Base-by-base conservation (phyloP, 768 basidiomycete species). In the Sarcomyxa edulis region DNA sequence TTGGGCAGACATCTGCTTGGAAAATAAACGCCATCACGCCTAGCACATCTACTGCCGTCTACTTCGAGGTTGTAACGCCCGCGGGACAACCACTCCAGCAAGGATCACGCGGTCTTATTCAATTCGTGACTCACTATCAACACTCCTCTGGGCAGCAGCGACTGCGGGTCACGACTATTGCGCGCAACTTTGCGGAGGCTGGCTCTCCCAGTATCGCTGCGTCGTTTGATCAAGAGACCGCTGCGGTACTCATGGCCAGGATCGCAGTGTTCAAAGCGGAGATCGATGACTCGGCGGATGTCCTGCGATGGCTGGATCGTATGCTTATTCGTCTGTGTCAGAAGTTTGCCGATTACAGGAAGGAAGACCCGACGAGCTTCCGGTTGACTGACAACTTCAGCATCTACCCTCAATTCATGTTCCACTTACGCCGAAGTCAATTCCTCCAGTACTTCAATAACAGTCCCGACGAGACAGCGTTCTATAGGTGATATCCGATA, bases 351-450 rank as follows among this genome's bases (percentile, higher is more conserved):
- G 94, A 97, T 56, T 99, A 98, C 56, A 71, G 94, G 52, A 98
- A 98, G 68, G 96, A 98, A 62, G 96, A 98, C 56, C 88, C 96
- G 7, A 76, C 81, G 25, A 91, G 85, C 56, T 98, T 99, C 76
- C 72, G 92, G 49, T 69, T 99, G 48, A 72, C 80, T 40, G 92
- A 96, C 58, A 96, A 96, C 62, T 98, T 99, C 65, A 89, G 88
- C 58, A 97, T 99, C 52, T 99, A 99, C 60, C 96, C 96, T 11
- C 96, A 98, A 57, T 99, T 99, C 71, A 99, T 98, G 96, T 99
- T 98, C 82, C 96, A 99, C 64, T 63, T 99, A 45, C 75, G 95
- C 43, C 71, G 96, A 58, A 92, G 89, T 73, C 95, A 98, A 65
- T 98, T 99, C 71, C 69, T 99, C 58, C 96, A 99, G 64, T 94